Evolutionary conservation across 495 filamentous ascomycete species (phyloP).

Genomic region (Lepidopterella palustris): DNA sequence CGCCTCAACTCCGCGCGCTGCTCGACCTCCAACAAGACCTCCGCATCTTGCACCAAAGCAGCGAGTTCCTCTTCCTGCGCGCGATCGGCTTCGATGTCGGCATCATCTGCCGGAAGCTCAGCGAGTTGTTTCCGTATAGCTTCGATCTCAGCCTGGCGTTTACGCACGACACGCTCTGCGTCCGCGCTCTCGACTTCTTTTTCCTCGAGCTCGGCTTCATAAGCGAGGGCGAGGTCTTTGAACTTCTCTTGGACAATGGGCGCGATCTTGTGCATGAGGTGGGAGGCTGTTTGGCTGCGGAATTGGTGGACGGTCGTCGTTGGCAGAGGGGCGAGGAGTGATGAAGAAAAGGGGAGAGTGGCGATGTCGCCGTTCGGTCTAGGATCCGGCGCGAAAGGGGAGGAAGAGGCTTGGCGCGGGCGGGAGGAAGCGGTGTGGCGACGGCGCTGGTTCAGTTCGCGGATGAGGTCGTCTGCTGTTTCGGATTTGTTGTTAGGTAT

Average conservation of each 20-base stretch:
- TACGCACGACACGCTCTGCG: slow-evolving; percentile 48
- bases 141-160: slow-evolving; percentile 49
- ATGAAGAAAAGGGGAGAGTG: slow-evolving; percentile 11
- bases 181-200: slow-evolving; percentile 53
- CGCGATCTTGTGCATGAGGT: slow-evolving; percentile 50
- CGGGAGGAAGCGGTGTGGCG: slow-evolving; percentile 38
- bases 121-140: slow-evolving; percentile 44
- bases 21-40: slow-evolving; percentile 67
- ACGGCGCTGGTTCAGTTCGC: slow-evolving; percentile 46
- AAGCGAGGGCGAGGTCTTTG: slow-evolving; percentile 49
- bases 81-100: slow-evolving; percentile 39
- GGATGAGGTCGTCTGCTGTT: slow-evolving; percentile 67
- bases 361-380: slow-evolving; percentile 20
- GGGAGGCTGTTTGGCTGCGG: slow-evolving; percentile 52
- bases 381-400: slow-evolving; percentile 53
- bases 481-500: slow-evolving; percentile 72
- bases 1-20: slow-evolving; percentile 23
- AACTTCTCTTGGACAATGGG: slow-evolving; percentile 53
- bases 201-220: slow-evolving; percentile 55
- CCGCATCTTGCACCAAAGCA: slow-evolving; percentile 54
- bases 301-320: slow-evolving; percentile 39
- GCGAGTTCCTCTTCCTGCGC: slow-evolving; percentile 52
- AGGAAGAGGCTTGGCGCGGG: slow-evolving; percentile 50
- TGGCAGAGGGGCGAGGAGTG: slow-evolving; percentile 26
- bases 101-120: slow-evolving; percentile 35